Conservation (phyloP, 768 basidiomycete species). For the Collybia sordida region DNA sequence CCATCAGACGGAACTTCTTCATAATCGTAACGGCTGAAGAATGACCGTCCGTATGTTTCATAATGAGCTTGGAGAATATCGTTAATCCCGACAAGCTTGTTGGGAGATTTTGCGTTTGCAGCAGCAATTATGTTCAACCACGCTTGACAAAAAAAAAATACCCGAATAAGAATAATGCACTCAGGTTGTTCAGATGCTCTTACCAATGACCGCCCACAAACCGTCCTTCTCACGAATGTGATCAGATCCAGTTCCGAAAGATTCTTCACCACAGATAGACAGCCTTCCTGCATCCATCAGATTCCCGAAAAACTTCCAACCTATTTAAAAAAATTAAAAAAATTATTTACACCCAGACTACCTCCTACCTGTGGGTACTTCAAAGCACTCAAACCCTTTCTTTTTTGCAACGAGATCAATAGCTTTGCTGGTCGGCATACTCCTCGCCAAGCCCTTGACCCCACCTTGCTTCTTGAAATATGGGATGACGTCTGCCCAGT, state of each 20-base stretch:
- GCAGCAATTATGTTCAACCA: conserved; percentile 98
- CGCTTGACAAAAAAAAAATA: conserved; percentile 46
- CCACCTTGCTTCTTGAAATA: conserved; percentile 89
- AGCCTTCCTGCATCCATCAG: conserved; percentile 98
- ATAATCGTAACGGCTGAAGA: conserved; percentile 99
- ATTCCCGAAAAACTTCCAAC: conserved; percentile 99
- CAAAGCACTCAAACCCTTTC: conserved; percentile 90
- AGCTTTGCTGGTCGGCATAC: conserved; percentile 97
- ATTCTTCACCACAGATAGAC: conserved; percentile 99
- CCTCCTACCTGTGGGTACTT: conserved; percentile 87
- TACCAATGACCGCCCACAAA: conserved; percentile 94
- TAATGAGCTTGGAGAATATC: conserved; percentile 89
- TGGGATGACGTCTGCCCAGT: conserved; percentile 91
- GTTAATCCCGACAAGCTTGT: conserved; percentile 84
- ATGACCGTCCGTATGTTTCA: conserved; percentile 89
- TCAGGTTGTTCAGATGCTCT: conserved; percentile 22
- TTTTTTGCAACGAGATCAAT: conserved; percentile 95
- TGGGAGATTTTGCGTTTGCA: conserved; percentile 73
- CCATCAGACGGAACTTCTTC: conserved; percentile 94
- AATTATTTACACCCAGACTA: no score
- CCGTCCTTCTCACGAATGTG: conserved; percentile 99
- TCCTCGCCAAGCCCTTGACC: conserved; percentile 92
- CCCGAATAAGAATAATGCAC: conserved; percentile 3
- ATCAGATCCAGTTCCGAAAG: conserved; percentile 99
- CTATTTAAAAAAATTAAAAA: conserved; percentile 35